phyloP scores from a whole-genome alignment of 345 rosid species.

The Nasturtium officinale region DNA sequence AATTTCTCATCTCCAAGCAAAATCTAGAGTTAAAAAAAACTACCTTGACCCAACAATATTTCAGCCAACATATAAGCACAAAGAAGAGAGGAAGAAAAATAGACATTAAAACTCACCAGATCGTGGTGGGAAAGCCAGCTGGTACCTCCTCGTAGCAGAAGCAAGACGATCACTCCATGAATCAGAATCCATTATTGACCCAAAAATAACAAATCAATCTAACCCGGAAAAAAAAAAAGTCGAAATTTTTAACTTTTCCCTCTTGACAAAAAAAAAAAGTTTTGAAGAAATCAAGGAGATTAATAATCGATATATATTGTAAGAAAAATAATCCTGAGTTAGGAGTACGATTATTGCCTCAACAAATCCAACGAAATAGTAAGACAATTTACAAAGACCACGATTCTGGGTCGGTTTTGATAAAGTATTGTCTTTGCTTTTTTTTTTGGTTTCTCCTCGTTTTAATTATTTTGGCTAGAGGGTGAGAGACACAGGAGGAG shows the following conservation, averaged over 20 bases:
- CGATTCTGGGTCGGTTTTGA: slow-evolving; percentile 29
- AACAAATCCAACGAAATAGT: slow-evolving; percentile 22
- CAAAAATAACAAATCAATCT: slow-evolving; percentile 6
- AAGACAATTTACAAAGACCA: slow-evolving; percentile 28
- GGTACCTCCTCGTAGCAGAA: slow-evolving; percentile 75
- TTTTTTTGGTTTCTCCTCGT: background rate
- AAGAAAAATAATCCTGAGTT: background rate
- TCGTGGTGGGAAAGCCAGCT: slow-evolving; percentile 77
- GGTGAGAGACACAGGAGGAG: slow-evolving; percentile 25
- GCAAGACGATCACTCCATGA: slow-evolving; percentile 85
- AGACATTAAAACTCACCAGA: slow-evolving; percentile 59
- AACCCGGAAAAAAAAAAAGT: background rate
- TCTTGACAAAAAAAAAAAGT: background rate
- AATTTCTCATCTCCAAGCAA: background rate
- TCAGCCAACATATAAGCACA: background rate
- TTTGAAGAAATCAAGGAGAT: slow-evolving; percentile 6
- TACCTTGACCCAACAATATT: background rate
- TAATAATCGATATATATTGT: background rate
- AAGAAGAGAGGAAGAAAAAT: slow-evolving; percentile 9
- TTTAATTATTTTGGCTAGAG: slow-evolving; percentile 37
- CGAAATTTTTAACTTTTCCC: background rate
- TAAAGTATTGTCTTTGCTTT: slow-evolving; percentile 4
- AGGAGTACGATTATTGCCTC: slow-evolving; percentile 13
- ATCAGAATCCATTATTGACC: slow-evolving; percentile 75
- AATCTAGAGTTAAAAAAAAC: slow-evolving; percentile 2